A percentile compares a stretch with the other conserved stretches of the same genome.
Conservation (phyloP, 139 green algal species). For the Prasinococcaceae sp. region DNA sequence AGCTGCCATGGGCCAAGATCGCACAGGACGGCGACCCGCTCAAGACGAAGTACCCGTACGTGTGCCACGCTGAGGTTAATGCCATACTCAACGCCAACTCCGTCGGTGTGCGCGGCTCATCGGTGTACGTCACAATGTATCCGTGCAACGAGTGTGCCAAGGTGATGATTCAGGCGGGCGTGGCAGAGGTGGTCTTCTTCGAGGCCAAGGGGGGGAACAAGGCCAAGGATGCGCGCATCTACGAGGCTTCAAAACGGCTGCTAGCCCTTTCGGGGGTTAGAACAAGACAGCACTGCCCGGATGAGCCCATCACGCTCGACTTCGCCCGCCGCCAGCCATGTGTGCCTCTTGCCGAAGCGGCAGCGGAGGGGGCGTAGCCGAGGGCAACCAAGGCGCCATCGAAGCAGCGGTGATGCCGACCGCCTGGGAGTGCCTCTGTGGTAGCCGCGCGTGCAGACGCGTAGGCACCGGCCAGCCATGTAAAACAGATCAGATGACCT, state of each 20-base stretch:
- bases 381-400: too few relatives aligned
- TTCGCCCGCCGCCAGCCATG: too few relatives aligned
- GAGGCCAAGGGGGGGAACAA: slow-evolving; percentile 7
- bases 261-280: too few relatives aligned
- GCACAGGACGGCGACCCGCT: slow-evolving; percentile 36
- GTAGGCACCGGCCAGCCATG: too few relatives aligned
- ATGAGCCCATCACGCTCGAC: too few relatives aligned
- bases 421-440: too few relatives aligned
- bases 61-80: slow-evolving; percentile 93
- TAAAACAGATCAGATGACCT: too few relatives aligned
- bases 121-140: slow-evolving; percentile 94
- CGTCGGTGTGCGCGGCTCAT: neutral
- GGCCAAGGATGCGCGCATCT: neutral
- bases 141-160: slow-evolving; percentile 99
- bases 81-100: slow-evolving; percentile 85
- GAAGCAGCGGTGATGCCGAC: too few relatives aligned
- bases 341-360: too few relatives aligned
- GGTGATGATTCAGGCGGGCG: slow-evolving; percentile 91
- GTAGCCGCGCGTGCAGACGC: too few relatives aligned
- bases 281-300: too few relatives aligned
- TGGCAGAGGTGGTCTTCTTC: slow-evolving; percentile 56
- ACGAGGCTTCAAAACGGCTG: neutral
- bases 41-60: slow-evolving; percentile 84
- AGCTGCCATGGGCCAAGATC: slow-evolving; percentile 79
- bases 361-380: too few relatives aligned